A percentile compares a stretch with the other conserved stretches of the same genome.
Conservation (phyloP, 2,329 filamentous ascomycete species). For the Aspergillus oerlinghausenensis region DNA sequence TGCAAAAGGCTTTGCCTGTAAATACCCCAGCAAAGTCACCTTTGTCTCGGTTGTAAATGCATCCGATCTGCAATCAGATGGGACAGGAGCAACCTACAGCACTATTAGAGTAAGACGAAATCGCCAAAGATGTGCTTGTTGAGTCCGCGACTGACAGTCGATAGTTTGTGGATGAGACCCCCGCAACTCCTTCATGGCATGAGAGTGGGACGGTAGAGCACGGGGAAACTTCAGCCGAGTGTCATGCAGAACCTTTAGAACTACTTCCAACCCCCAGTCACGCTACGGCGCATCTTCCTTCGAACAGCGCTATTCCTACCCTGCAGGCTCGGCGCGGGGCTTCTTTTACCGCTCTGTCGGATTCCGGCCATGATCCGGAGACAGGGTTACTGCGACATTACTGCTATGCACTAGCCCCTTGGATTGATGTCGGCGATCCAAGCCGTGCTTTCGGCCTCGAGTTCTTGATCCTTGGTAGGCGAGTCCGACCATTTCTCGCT, state of each 20-base stretch:
- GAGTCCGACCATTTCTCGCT: constrained; percentile 12
- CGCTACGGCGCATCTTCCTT: not conserved
- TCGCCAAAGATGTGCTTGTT: not conserved
- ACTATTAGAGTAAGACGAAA: constrained; percentile 15
- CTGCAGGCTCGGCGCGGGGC: not conserved
- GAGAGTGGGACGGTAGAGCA: not conserved
- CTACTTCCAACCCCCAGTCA: not conserved
- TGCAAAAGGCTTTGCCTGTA: constrained; percentile 20
- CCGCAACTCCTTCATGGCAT: not conserved
- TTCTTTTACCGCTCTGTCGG: not conserved
- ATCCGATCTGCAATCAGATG: constrained; percentile 1
- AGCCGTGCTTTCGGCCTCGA: constrained; percentile 19
- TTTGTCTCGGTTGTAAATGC: constrained; percentile 15
- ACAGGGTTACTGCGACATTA: constrained; percentile 22
- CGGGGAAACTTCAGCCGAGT: not conserved
- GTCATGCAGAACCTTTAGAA: not conserved
- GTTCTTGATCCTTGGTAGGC: constrained; percentile 17
- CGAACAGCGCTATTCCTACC: not conserved
- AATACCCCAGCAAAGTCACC: constrained; percentile 19
- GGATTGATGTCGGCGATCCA: constrained; percentile 22
- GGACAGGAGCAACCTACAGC: constrained; percentile 9
- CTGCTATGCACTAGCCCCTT: constrained; percentile 20
- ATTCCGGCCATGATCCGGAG: constrained; percentile 10
- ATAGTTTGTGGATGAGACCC: not conserved
- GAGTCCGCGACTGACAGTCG: not conserved